Base-by-base conservation (phyloP, 2,329 filamentous ascomycete species). In the Blumeria hordei region DNA sequence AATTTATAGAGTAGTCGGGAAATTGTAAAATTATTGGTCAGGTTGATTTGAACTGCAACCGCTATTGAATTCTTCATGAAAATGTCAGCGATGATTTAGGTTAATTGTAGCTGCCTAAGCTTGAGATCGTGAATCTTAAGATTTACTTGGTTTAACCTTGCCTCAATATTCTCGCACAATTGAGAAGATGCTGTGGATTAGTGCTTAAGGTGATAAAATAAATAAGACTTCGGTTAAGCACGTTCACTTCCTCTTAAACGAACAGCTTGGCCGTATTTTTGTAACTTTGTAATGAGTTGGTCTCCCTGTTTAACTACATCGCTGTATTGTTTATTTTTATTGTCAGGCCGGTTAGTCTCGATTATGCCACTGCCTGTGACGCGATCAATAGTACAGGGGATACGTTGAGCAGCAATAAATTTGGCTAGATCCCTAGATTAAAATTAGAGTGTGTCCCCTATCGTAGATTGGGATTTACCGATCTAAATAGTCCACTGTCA, bases 281-380 rank as follows among this genome's bases (percentile, higher is more conserved):
- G 92, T 62, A 98, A 74, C 76, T 98, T 98, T 57, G 92, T 98
- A 67, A 98, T 96, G 59, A 98, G 76, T 70, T 94, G 85, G 69
- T 98, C 92, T 35, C 92, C 92, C 68, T 96, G 92, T 72, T 92
- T 92, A 58, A 98, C 88, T 39, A 96, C 88, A 64, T 98, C 92
- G 63, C 88, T 85, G 70, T 98, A 98, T 72, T 98, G 92, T 77
- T 94, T 95, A 76, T 96, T 96, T 81, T 98, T 98, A 72, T 94
- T 88, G 67, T 96, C 92, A 8, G 90, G 88, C 55, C 92, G 78
- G 72, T 95, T 95, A 47, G 92, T 98, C 76, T 96, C 92, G 64
- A 98, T 96, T 62, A 96, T 85, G 54, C 90, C 90, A 68, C 93
- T 92, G 61, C 90, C 92, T 57, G 88, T 86, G 60, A 98, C 92